Evolutionary conservation across 192 early-diverging fungal species (phyloP), one percentile per base, ranked within the genome.

Genomic region (Coemansia sp.): DNA sequence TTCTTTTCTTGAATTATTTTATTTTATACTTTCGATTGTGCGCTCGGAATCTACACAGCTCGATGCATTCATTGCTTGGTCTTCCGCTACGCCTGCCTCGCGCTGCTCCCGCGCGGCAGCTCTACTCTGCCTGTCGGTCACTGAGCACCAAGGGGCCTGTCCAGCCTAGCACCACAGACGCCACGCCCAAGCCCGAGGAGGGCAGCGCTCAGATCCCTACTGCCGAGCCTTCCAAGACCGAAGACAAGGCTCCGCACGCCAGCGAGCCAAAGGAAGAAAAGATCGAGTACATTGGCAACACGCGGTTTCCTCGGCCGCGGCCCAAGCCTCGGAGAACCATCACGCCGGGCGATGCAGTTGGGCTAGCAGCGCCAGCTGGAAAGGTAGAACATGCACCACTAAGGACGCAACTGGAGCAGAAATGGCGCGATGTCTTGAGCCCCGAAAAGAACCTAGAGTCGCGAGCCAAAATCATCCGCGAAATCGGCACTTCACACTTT

Each of bases 231-330:
- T 25, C 51, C 27, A 17, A 20, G 24, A 51, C 47, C 15, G 56
- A 15, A n/a, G 31, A 58, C n/a, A 35, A 59, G 58, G 40, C 56
- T 8, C 57, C 39, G 4, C 31, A 47, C 12, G 51, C 25, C 7
- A 29, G 57, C 32, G 41, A 54, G 59, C 47, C 43, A 47, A 31
- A 46, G 17, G 59, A 57, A 22, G 72, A 74, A 35, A 75, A 72
- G 60, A 81, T 81, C 62, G 78, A 81, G 49, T 81, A 81, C 36
- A 75, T 81, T 62, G 78, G 78, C 65, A 81, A 81, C 59, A 81
- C 78, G 9, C 68, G 70, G 59, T 81, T 81, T 57, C 78, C 78
- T 11, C 69, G 70, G 59, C 68, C 72, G 2, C 73, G 78, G 22
- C 62, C 75, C 57, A 82, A 77, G 64, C 79, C 79, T 20, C 67